Evolutionary conservation across 2,329 filamentous ascomycete species (phyloP), one percentile per base, ranked within the genome.

Genomic region (Sporothrix schenckii): DNA sequence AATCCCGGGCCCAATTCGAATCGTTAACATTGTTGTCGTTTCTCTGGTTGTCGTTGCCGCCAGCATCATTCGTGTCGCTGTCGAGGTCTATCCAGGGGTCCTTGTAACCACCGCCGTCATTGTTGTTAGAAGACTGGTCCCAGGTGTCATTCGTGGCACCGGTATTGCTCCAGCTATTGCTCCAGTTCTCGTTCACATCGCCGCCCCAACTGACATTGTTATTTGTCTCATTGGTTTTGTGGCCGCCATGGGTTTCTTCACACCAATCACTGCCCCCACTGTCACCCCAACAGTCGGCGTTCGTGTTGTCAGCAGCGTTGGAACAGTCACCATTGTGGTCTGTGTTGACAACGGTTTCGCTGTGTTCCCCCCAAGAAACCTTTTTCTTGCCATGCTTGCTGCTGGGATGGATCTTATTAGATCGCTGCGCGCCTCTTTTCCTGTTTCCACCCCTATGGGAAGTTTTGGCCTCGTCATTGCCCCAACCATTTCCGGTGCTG

Each of bases 11-110:
- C 52, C 24, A 27, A 11, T 24, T 13, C 21, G 14, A 30, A n/a
- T 41, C 58, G 52, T 50, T 27, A 19, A 21, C 47, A 34, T 19
- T 24, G 21, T 44, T 66, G 13, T n/a, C 27, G 27, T 65, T 53
- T 21, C 21, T 27, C 3, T 19, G 30, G 1, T 3, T 47, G 21
- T 49, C 16, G 34, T 24, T 47, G 21, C 4, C 34, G 5, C 19
- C 10, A 41, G 16, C 21, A 10, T 24, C 30, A 30, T 47, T 49
- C 30, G 34, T 54, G 3, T 67, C 30, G 21, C 19, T 47, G 34
- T 65, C 39, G n/a, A 68, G 53, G n/a, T 13, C 14, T 44, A 14
- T 19, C 69, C 69, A 71, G 4, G 66, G 65, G 27, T 71, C 69
- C 16, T 71, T 71, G 49, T 71, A 71, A 5, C 66, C 56, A 14